Conservation (phyloP, 2,329 filamentous ascomycete species). For the Xylaria sp. region DNA sequence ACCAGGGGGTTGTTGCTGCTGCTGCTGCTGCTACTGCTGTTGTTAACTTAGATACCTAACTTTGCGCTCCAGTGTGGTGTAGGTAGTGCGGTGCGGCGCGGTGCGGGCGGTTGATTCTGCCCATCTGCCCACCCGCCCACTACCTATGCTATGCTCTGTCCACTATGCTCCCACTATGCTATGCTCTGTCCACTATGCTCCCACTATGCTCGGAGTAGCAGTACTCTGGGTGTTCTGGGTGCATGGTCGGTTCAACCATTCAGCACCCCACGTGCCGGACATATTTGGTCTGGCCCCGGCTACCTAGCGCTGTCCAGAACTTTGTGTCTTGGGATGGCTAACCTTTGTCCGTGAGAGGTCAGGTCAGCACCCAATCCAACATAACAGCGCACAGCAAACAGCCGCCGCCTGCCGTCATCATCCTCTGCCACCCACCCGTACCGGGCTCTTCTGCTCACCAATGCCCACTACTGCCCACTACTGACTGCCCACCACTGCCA, state of each 20-base stretch:
- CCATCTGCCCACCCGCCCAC: too few species aligned
- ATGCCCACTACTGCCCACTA: slow-evolving; percentile 14
- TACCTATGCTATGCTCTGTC: too few species aligned
- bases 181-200: too few species aligned
- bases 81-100: too few species aligned
- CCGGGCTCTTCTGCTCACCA: too few species aligned
- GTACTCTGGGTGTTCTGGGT: slow-evolving; percentile 10
- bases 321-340: slow-evolving; percentile 31
- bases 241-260: slow-evolving; percentile 40
- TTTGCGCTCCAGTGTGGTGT: too few species aligned
- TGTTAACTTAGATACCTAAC: too few species aligned
- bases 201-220: too few species aligned
- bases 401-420: slow-evolving; percentile 3
- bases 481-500: slow-evolving; percentile 17
- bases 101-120: too few species aligned
- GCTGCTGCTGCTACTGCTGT: too few species aligned
- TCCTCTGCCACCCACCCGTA: not conserved
- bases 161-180: too few species aligned
- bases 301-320: not conserved
- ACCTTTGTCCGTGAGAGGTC: slow-evolving; percentile 33
- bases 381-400: not conserved
- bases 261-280: slow-evolving; percentile 44
- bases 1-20: too few species aligned
- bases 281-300: slow-evolving; percentile 10
- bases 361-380: slow-evolving; percentile 17